Percentiles rank a stretch among this genome's conserved stretches.
These are phyloP conservation scores for Moricandia moricandioides DNA, from an alignment of 345 rosid species.

Conservation along the genomic window DNA sequence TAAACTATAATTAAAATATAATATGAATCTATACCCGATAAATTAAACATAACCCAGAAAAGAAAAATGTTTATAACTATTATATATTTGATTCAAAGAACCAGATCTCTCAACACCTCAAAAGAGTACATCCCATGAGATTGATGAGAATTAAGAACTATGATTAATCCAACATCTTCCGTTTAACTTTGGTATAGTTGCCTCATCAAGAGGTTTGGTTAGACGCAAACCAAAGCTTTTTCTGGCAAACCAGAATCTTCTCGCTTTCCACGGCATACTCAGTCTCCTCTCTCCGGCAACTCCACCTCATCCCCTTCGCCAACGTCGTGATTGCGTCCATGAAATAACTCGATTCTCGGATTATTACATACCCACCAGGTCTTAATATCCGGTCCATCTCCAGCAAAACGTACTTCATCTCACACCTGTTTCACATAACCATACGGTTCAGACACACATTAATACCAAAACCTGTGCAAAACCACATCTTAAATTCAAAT, in stretches of 20 bases:
- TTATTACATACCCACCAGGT: conserved; percentile 66
- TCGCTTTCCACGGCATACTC: conserved; percentile 66
- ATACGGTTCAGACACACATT: neutral
- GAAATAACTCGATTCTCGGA: conserved; percentile 81
- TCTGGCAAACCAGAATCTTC: conserved; percentile 84
- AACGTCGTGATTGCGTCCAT: conserved; percentile 60
- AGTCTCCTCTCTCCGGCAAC: conserved; percentile 68
- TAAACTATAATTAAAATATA: neutral
- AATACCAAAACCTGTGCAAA: neutral
- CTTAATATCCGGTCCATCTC: conserved; percentile 94
- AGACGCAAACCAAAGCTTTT: conserved; percentile 78
- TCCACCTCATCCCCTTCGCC: conserved; percentile 86
- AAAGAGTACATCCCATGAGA: neutral
- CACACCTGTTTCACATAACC: conserved; percentile 58
- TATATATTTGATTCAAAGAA: neutral
- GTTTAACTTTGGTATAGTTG: conserved; percentile 6
- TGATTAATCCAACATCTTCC: conserved; percentile 1
- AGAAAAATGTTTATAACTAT: neutral
- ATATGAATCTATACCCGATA: neutral
- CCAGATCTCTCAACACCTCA: neutral
- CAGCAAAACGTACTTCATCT: conserved; percentile 70
- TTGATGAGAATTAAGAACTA: conserved; percentile 13
- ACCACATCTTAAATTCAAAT: neutral
- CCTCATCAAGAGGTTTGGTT: conserved; percentile 29
- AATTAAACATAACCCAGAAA: neutral